phyloP scores from a whole-genome alignment of 2,329 filamentous ascomycete genomes.

The Amesomyces nigricolor region DNA sequence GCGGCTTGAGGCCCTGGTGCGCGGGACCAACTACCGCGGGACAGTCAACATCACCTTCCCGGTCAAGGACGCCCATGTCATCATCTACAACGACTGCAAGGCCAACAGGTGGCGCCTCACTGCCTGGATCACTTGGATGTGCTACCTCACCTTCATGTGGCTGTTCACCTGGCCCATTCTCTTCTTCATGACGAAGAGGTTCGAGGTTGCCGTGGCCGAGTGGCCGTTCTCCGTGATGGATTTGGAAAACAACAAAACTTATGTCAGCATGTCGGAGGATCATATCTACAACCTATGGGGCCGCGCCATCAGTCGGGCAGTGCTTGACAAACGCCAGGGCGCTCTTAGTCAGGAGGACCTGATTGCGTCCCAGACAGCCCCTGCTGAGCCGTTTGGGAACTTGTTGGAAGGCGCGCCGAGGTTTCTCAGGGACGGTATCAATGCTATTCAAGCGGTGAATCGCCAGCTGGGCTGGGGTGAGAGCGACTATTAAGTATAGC shows the following conservation, averaged over 20 bases:
- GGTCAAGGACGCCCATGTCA: constrained; percentile 48
- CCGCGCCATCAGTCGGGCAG: constrained; percentile 52
- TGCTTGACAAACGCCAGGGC: constrained; percentile 51
- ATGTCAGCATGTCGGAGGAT: constrained; percentile 49
- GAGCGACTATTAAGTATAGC: background rate
- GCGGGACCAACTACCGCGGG: constrained; percentile 63
- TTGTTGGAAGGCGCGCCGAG: constrained; percentile 37
- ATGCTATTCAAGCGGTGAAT: constrained; percentile 48
- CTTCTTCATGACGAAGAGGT: constrained; percentile 61
- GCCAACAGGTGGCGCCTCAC: constrained; percentile 62
- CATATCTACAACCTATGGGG: constrained; percentile 61
- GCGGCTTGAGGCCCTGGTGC: constrained; percentile 52
- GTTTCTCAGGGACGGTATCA: constrained; percentile 44
- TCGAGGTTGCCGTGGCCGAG: constrained; percentile 55
- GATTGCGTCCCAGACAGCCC: constrained; percentile 35
- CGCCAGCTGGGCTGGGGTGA: constrained; percentile 50
- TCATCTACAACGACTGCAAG: constrained; percentile 58
- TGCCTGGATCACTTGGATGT: constrained; percentile 58
- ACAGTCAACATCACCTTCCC: constrained; percentile 55
- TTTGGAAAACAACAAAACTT: constrained; percentile 37
- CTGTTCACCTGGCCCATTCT: constrained; percentile 66
- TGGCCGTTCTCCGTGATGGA: constrained; percentile 50
- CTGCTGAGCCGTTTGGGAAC: constrained; percentile 35
- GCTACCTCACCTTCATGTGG: constrained; percentile 62
- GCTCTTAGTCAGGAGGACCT: constrained; percentile 54